Base-by-base conservation (phyloP, 306 rosid genomes). In the Cucumis hystrix region DNA sequence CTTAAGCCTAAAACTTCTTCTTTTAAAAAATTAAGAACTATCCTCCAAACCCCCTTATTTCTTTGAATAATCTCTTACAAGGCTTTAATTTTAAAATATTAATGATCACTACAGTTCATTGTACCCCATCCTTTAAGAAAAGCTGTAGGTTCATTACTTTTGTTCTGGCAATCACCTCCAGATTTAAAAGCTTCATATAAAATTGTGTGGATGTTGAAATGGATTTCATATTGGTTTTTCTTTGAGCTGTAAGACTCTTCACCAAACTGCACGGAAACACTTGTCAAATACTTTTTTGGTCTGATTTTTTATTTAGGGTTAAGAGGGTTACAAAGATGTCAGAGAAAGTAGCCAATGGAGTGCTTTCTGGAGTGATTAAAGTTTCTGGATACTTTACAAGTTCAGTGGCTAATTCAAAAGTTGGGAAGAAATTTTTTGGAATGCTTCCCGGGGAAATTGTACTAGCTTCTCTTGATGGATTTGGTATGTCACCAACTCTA, bases 271-370 rank as follows among this genome's bases (percentile, higher is more conserved):
- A 25, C 15, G 60, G 25, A 71, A 47, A 51, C 25, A 25, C 39
- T 8, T 47, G 5, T 51, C 39, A 30, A 71, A 0, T 35, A 69
- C 14, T 64, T 35, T 79, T 28, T 64, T 65, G 74, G 56, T 80
- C 79, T 85, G 64, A 78, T 8, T 78, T 62, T 62, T 37, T 56
- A 35, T 82, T 77, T 63, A 95, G 99, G 97, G 99, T 84, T 82
- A 96, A 92, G 97, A 79, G 84, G 82, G 96, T 96, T 47, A 89
- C 91, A 78, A 92, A 85, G 84, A 91, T 87, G 96, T 87, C 98
- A 13, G 88, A 92, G 83, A 96, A 92, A 87, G 99, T 92, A 65
- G 97, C 99, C 21, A 84, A 18, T 25, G 93, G 98, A 30, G 87
- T 96, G 60, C 99, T 95, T 49, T 95, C 96, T 64, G 99, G 99